A percentile compares a stretch with the other conserved stretches of the same genome.
These are phyloP conservation scores for Ruellia speciosa DNA, from an alignment of 305 asterid species.

Conservation along the genomic window DNA sequence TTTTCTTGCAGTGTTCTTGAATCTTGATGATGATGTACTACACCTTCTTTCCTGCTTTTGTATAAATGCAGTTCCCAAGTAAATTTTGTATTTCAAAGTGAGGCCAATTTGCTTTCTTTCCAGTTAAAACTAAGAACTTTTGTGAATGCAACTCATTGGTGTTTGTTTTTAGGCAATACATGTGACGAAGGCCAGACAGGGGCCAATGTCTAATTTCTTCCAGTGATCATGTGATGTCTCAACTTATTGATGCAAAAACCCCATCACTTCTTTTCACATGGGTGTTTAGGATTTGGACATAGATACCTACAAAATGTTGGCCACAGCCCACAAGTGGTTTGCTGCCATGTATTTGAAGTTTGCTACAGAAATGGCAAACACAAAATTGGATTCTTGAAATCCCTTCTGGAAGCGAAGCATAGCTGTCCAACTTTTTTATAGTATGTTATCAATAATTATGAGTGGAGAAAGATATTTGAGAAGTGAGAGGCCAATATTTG, in stretches of 20 bases:
- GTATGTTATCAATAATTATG: neutral
- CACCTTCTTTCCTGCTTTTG: neutral
- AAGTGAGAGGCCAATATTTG: conserved; percentile 10
- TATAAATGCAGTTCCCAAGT: neutral
- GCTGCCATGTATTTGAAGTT: no score
- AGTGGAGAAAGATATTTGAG: conserved; percentile 3
- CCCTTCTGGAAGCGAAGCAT: neutral
- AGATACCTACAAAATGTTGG: neutral
- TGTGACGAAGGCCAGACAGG: neutral
- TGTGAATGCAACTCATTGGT: neutral
- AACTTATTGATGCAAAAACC: neutral
- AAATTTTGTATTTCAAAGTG: no score
- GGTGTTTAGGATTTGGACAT: neutral
- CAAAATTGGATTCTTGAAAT: neutral
- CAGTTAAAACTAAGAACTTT: neutral
- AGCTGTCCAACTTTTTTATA: no score
- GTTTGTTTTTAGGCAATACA: neutral
- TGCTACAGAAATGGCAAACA: no score
- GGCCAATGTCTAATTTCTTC: neutral
- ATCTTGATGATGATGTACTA: no score
- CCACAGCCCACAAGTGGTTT: neutral
- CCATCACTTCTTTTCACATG: neutral
- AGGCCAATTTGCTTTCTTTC: no score
- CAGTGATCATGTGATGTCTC: neutral
- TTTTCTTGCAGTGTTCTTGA: neutral